Conservation (phyloP, 2,329 filamentous ascomycete genomes). For the Ascochyta koolunga region DNA sequence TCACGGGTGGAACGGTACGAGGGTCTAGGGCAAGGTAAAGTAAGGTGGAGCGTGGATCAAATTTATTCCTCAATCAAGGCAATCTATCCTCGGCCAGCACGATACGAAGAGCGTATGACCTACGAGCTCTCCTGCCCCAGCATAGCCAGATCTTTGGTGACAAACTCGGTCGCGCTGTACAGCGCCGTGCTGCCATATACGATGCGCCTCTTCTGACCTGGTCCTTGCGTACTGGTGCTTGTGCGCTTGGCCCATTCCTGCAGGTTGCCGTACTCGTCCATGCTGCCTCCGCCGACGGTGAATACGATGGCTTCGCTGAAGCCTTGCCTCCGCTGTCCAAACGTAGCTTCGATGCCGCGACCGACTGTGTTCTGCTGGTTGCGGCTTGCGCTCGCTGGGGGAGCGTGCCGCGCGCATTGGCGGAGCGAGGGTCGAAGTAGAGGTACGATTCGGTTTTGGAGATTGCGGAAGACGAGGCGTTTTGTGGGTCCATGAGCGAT, state of each 20-base stretch:
- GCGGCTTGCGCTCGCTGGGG: slow-evolving; percentile 72
- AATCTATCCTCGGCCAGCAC: no score
- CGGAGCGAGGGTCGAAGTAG: slow-evolving; percentile 94
- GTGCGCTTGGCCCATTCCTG: slow-evolving; percentile 93
- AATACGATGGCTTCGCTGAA: slow-evolving; percentile 94
- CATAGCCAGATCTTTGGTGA: slow-evolving; percentile 61
- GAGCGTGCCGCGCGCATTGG: slow-evolving; percentile 90
- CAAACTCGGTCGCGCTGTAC: slow-evolving; percentile 67
- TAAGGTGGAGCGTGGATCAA: no score
- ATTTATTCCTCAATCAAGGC: no score
- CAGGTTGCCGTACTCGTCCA: slow-evolving; percentile 98
- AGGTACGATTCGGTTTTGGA: slow-evolving; percentile 96
- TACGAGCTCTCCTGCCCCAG: slow-evolving; percentile 59
- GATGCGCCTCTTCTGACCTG: slow-evolving; percentile 74
- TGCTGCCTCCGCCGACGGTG: slow-evolving; percentile 88
- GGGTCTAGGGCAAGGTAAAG: no score
- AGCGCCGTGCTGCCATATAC: slow-evolving; percentile 92
- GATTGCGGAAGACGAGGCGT: slow-evolving; percentile 88
- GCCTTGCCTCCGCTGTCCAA: slow-evolving; percentile 87
- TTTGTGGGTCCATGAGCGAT: slow-evolving; percentile 93
- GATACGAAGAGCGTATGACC: neutral
- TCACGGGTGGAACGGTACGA: no score
- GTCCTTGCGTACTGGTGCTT: slow-evolving; percentile 59
- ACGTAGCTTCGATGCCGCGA: slow-evolving; percentile 76
- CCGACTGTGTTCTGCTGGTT: slow-evolving; percentile 50